Base-by-base conservation (phyloP, 805 yeast genomes). In the Teunomyces stri region DNA sequence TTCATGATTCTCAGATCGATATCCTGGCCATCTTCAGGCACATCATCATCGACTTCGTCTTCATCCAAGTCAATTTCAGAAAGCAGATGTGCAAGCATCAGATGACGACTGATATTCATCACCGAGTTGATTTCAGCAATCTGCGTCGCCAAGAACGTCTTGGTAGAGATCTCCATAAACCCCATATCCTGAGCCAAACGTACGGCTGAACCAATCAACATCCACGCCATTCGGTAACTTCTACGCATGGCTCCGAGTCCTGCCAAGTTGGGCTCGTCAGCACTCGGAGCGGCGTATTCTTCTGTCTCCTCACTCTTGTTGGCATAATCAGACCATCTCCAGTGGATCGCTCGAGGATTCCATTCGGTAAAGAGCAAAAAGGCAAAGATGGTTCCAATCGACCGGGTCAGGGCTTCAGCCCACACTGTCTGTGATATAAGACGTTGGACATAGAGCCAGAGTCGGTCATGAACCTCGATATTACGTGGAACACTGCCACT, bases 311-410 rank as follows among this genome's bases (percentile, higher is more conserved):
- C 84, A 0, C 79, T 74, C 43, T 69, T 65, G 56, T 85, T 85
- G 1, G 92, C 96, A 66, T 89, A 87, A 65, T 91, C 96, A 0
- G 82, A 68, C 87, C 92, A 81, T 53, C 89, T 70, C 85, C 90
- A 85, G 64, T 90, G 97, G 50, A 90, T 89, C 3, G 96, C 96
- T 45, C 96, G 72, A 3, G 97, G 97, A 56, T 90, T 89, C 98
- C 98, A 91, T 64, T 92, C 97, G 0, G 96, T 87, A 56, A 89
- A 85, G 13, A 91, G 70, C 43, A 91, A 66, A 59, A 91, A 88
- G 0, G 97, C 91, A 50, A 87, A 75, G 5, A 90, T 84, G 0
- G 97, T 89, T 1, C 96, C 97, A 3, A 90, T 79, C 0, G 94
- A 85, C 52, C 96, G 70, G 5, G 94, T 87, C 49, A 88, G 84